Evolutionary conservation across 164 flowering plant species (phyloP).

Genomic region (Cinnamomum chago): DNA sequence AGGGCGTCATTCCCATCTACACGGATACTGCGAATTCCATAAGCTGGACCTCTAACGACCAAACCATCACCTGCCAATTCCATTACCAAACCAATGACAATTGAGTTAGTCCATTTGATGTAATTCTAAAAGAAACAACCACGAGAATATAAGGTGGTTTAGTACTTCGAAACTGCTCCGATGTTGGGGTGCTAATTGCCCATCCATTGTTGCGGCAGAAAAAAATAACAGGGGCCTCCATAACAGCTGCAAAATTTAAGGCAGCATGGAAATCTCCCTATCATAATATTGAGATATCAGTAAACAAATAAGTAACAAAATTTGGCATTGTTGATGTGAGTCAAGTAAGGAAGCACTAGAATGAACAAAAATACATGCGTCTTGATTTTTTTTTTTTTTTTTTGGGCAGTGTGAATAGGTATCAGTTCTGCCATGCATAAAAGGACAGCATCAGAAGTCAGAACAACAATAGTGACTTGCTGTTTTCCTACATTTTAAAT

Average conservation of each 20-base stretch:
- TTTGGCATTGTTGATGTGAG: too few relatives aligned
- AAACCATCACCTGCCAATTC: slow-evolving; percentile 72
- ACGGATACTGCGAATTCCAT: slow-evolving; percentile 79
- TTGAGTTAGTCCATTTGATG: neutral
- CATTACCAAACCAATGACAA: neutral
- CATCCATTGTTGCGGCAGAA: slow-evolving; percentile 97
- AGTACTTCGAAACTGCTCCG: slow-evolving; percentile 91
- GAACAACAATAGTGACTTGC: too few relatives aligned
- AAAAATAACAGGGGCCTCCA: slow-evolving; percentile 84
- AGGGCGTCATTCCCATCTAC: slow-evolving; percentile 95
- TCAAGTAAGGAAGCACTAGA: neutral
- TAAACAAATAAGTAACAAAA: neutral
- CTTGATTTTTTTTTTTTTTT: neutral
- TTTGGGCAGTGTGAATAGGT: neutral
- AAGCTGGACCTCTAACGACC: slow-evolving; percentile 74
- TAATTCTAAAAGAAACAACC: neutral
- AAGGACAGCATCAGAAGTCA: neutral
- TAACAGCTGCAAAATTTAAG: slow-evolving; percentile 87
- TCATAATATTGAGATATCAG: slow-evolving; percentile 19
- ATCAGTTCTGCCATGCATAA: neutral
- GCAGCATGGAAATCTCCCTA: slow-evolving; percentile 99
- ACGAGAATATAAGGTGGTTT: neutral
- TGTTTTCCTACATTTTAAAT: too few relatives aligned
- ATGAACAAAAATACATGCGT: neutral
- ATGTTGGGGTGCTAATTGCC: slow-evolving; percentile 91